Conservation (phyloP, 1,284 basidiomycete genomes). For the Sanghuangporus sanghuang region DNA sequence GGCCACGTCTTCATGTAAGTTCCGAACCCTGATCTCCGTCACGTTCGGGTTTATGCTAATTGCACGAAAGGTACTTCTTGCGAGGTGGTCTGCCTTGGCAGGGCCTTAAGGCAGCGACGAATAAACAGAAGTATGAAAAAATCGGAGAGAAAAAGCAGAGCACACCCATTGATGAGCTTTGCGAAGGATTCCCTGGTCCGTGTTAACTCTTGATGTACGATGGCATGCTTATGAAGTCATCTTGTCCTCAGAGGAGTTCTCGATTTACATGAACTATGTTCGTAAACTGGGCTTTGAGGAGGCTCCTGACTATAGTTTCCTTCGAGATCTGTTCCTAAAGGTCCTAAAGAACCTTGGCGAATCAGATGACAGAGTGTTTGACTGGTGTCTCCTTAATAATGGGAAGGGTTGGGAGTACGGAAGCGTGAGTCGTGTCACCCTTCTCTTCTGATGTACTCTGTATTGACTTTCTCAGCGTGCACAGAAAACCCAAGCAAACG, state of each 20-base stretch:
- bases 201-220: slow-evolving; percentile 15
- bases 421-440: slow-evolving; percentile 41
- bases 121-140: slow-evolving; percentile 98
- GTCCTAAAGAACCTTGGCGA: slow-evolving; percentile 88
- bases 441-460: slow-evolving; percentile 1
- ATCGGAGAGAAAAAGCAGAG: slow-evolving; percentile 98
- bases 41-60: not conserved
- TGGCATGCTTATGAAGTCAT: not conserved
- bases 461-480: slow-evolving; percentile 19
- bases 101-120: slow-evolving; percentile 90
- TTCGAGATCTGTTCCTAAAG: slow-evolving; percentile 91
- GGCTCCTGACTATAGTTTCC: slow-evolving; percentile 95
- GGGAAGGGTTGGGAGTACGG: slow-evolving; percentile 88
- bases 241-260: slow-evolving; percentile 74
- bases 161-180: slow-evolving; percentile 88
- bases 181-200: slow-evolving; percentile 94
- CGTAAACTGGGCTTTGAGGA: slow-evolving; percentile 95
- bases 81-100: slow-evolving; percentile 94
- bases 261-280: slow-evolving; percentile 97
- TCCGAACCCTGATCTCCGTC: not conserved
- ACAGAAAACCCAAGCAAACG: slow-evolving; percentile 38
- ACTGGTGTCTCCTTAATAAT: slow-evolving; percentile 94
- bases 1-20: slow-evolving; percentile 91
- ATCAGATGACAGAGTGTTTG: slow-evolving; percentile 89
- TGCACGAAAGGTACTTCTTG: slow-evolving; percentile 64